These are phyloP conservation scores for Acacia concinna DNA, from an alignment of 331 rosid species.

Conservation along the genomic window DNA sequence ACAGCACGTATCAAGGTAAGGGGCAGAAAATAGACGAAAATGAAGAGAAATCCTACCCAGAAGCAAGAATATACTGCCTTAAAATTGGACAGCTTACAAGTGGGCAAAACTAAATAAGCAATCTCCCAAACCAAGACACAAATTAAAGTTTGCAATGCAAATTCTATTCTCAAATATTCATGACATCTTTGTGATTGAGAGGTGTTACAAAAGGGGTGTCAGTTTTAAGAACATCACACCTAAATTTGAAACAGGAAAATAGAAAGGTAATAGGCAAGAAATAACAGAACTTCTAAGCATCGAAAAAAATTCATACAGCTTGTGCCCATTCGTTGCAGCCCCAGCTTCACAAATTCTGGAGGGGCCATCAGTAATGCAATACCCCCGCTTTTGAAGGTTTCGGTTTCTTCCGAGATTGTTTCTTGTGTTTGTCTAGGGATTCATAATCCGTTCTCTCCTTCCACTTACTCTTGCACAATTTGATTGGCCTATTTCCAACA, in stretches of 20 bases:
- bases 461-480: conserved; percentile 87
- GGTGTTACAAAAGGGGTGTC: not conserved
- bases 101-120: not conserved
- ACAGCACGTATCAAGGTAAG: not conserved
- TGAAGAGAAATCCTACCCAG: not conserved
- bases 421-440: conserved; percentile 62
- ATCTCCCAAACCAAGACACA: not conserved
- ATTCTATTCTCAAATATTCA: not conserved
- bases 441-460: conserved; percentile 71
- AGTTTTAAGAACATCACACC: not conserved
- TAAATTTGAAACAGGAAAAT: not conserved
- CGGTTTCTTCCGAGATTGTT: conserved; percentile 57
- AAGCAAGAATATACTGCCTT: not conserved
- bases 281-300: not conserved
- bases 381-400: conserved; percentile 68
- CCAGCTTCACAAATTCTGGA: not conserved
- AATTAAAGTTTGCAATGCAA: not conserved
- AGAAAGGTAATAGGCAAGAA: not conserved
- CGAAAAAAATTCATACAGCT: not conserved
- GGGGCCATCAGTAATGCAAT: conserved; percentile 61
- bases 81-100: not conserved
- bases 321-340: not conserved
- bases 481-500: conserved; percentile 83
- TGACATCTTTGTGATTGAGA: not conserved
- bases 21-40: not conserved